A percentile compares a stretch with the other conserved stretches of the same genome.
phyloP scores from a whole-genome alignment of 2,329 filamentous ascomycete species.

The Paraphoma sp. region DNA sequence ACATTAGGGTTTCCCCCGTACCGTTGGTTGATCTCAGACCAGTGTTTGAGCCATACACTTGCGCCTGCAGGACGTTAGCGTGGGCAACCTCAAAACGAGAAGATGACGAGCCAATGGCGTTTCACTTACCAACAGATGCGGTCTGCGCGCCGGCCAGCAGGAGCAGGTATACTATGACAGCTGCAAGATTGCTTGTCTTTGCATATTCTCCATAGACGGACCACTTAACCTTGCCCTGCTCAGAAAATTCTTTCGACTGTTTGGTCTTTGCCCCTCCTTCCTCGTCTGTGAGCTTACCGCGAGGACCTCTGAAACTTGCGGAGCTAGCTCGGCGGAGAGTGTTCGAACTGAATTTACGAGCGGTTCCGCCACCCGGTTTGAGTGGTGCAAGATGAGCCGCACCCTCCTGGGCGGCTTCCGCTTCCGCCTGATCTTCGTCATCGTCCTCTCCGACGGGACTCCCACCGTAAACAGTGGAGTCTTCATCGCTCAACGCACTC shows the following conservation, averaged over 20 bases:
- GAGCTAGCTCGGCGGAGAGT: conserved; percentile 90
- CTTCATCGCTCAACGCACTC: conserved; percentile 71
- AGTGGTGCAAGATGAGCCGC: conserved; percentile 77
- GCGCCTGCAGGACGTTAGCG: conserved; percentile 61
- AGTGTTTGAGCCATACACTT: conserved; percentile 91
- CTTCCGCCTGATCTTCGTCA: conserved; percentile 60
- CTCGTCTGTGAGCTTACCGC: conserved; percentile 85
- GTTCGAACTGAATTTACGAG: conserved; percentile 71
- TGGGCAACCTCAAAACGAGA: conserved; percentile 13
- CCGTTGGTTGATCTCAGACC: conserved; percentile 80
- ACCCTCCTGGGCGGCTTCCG: conserved; percentile 70
- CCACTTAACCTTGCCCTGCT: conserved; percentile 99
- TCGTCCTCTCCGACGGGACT: conserved; percentile 56
- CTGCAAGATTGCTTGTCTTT: conserved; percentile 87
- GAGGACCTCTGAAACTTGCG: conserved; percentile 84
- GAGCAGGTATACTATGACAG: conserved; percentile 79
- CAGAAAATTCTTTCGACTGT: conserved; percentile 84
- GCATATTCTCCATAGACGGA: conserved; percentile 93
- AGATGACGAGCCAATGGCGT: conserved; percentile 26
- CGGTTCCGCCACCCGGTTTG: conserved; percentile 63
- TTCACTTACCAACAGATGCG: conserved; percentile 73
- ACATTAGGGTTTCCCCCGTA: conserved; percentile 74
- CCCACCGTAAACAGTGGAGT: conserved; percentile 63
- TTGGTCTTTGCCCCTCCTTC: conserved; percentile 77
- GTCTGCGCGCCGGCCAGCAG: conserved; percentile 82